Evolutionary conservation across 495 filamentous ascomycete genomes (phyloP).

Genomic region (Penicillium longicatenatum): DNA sequence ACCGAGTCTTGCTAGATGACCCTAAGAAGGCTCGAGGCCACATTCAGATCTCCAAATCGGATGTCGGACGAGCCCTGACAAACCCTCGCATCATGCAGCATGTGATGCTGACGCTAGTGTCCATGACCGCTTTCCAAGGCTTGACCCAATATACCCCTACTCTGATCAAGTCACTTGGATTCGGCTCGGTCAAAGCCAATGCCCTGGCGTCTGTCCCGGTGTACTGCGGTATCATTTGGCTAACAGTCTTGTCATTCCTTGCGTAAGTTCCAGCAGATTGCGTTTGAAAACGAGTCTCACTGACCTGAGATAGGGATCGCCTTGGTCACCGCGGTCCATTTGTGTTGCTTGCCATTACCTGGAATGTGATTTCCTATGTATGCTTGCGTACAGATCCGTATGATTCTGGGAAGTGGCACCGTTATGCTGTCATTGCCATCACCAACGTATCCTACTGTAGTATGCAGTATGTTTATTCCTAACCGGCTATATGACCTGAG

Average conservation of each 20-base stretch:
- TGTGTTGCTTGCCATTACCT: constrained; percentile 41
- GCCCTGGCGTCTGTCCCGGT: constrained; percentile 53
- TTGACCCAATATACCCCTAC: constrained; percentile 42
- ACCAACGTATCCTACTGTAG: constrained; percentile 52
- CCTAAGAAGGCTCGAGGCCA: constrained; percentile 42
- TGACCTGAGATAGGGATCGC: constrained; percentile 38
- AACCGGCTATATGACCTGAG: neutral
- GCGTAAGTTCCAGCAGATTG: constrained; percentile 23
- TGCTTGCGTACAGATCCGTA: constrained; percentile 30
- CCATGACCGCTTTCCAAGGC: constrained; percentile 49
- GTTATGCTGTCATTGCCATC: constrained; percentile 49
- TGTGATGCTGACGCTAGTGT: constrained; percentile 42
- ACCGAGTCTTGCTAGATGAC: constrained; percentile 48
- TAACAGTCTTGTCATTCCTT: constrained; percentile 43
- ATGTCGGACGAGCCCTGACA: constrained; percentile 43
- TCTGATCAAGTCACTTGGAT: constrained; percentile 48
- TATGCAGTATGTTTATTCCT: constrained; percentile 45
- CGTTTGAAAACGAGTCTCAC: neutral
- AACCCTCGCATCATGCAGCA: constrained; percentile 47
- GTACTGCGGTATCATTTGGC: constrained; percentile 46
- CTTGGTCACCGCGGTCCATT: constrained; percentile 46
- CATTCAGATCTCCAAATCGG: constrained; percentile 41
- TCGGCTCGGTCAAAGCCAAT: constrained; percentile 47
- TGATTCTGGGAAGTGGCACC: constrained; percentile 33
- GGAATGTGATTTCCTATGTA: constrained; percentile 48